phyloP scores from a whole-genome alignment of 1,284 basidiomycete genomes.

The Austroboletus niveus region DNA sequence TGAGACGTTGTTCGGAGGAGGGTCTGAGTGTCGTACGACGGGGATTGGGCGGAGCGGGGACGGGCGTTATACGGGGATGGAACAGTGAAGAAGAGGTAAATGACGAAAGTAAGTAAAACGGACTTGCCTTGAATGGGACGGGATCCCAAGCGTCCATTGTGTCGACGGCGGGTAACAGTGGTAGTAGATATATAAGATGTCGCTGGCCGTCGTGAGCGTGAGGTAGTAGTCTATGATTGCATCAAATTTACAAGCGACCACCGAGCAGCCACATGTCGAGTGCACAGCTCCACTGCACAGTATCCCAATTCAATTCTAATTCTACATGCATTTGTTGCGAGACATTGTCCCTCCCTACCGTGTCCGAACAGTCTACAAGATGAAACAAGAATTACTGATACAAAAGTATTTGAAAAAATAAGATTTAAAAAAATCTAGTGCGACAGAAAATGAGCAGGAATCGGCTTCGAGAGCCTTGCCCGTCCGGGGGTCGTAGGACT shows the following conservation, averaged over 20 bases:
- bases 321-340: neutral
- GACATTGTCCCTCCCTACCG: no score
- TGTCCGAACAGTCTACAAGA: no score
- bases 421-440: neutral
- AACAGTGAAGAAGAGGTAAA: neutral
- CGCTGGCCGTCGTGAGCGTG: neutral
- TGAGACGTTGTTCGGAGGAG: slow-evolving; percentile 64
- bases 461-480: slow-evolving; percentile 19
- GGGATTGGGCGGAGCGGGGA: neutral
- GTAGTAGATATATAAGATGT: neutral
- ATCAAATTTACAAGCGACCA: neutral
- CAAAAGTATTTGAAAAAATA: neutral
- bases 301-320: neutral
- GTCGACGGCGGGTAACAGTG: neutral
- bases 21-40: slow-evolving; percentile 39
- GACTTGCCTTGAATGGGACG: slow-evolving; percentile 46
- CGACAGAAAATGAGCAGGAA: slow-evolving; percentile 23
- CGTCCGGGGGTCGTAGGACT: slow-evolving; percentile 2
- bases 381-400: slow-evolving; percentile 1
- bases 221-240: neutral
- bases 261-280: neutral
- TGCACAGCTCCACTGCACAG: neutral
- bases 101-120: neutral
- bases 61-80: neutral
- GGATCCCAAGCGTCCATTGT: slow-evolving; percentile 42